Base-by-base conservation (phyloP, 1,284 basidiomycete genomes). In the Puccinia hordei region DNA sequence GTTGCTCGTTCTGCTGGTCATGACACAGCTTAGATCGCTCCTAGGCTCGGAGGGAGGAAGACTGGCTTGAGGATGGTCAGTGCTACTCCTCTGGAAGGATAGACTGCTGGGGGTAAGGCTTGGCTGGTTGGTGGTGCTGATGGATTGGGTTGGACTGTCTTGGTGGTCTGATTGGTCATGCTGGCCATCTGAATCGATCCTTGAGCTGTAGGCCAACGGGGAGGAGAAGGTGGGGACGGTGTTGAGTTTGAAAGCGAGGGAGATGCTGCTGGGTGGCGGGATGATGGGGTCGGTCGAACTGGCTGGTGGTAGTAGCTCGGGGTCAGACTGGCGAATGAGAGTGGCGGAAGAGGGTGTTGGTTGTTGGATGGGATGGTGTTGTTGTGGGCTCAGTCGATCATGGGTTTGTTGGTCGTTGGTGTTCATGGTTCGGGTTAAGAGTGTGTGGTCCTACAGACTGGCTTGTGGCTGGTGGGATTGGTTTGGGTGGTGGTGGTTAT, bases 151-250 rank as follows among this genome's bases (percentile, higher is more conserved):
- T 49, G 15, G 46, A 12, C 15, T 17, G 24, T n/a, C 9, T n/a
- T 44, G 4, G n/a, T 30, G 57, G 8, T 27, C 10, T 27, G 44
- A 3, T 27, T 65, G 9, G 41, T 38, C 22, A 13, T 66, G 61
- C 10, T 44, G 44, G 69, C 69, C n/a, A n/a, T 33, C 33, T 55
- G 51, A 17, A 27, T 49, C 22, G 15, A 63, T 44, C 30, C 49
- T 46, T 15, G 77, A 15, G 59, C 33, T 72, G 17, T 72, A 49
- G 27, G 77, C 77, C 55, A 80, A 49, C 0, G 77, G 77, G 19
- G 77, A 80, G 2, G 77, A 73, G 44, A 72, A 80, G 27, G 53
- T 57, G 12, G 77, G 77, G n/a, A 46, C 38, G 5, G 77, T 80
- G 49, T 73, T 80, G 22, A 55, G 57, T 51, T 71, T 59, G 55